Base-by-base conservation (phyloP, 306 rosid species). In the Luffa acutangula region DNA sequence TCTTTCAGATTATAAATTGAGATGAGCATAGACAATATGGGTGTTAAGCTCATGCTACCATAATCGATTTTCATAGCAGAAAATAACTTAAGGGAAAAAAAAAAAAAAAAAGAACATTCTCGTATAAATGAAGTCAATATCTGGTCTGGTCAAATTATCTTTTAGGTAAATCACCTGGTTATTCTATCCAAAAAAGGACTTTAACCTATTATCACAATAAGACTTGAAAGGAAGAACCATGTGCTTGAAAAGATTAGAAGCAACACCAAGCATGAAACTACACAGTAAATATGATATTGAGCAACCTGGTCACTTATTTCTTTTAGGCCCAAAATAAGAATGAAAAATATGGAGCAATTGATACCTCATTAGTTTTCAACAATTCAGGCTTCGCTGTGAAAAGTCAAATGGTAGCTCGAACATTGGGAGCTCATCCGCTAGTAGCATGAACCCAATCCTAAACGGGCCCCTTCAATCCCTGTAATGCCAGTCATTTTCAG, bases 191-290 rank as follows among this genome's bases (percentile, higher is more conserved):
- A 70, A 21, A 71, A 21, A 45, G 2, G 3, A 39, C 2, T 43
- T 1, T 71, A 45, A 46, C 57, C 39, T 45, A 71, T 45, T 13
- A 45, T 10, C 39, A 43, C 13, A 66, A 53, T 67, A 63, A 49
- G 80, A 74, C 77, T 63, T 70, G 37, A 72, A 82, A 82, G 83
- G 79, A 41, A 60, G 59, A 59, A 54, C 82, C 57, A 65, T 74
- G 85, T 81, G 74, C 80, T 78, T 83, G 83, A 69, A 83, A 86
- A 81, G 74, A 83, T 60, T 58, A 37, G 39, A 62, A 83, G 80
- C 69, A 71, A 58, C 37, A 15, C 54, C 63, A n/a, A 65, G 63
- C 41, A 84, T 67, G 36, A 39, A 80, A 63, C 76, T 74, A 60
- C 64, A 42, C 73, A 63, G 63, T 52, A 70, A 57, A 20, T 65